Base-by-base conservation (phyloP, 1,284 basidiomycete species). In the Pseudozyma tsukubaensis region DNA sequence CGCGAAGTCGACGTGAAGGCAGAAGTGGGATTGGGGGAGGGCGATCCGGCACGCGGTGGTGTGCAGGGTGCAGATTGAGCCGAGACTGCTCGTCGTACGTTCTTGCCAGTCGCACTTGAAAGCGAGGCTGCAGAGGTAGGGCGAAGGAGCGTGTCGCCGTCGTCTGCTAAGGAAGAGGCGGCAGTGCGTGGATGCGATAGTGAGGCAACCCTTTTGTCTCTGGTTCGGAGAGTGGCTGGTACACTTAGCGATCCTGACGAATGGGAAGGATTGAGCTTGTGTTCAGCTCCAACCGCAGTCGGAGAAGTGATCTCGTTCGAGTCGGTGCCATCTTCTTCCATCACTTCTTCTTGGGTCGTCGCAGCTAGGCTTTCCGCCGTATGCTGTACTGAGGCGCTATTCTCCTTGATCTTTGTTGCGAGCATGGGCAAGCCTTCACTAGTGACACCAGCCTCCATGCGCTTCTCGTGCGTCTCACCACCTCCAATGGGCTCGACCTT, bases 401-500 rank as follows among this genome's bases (percentile, higher is more conserved):
- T 49, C 45, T 61, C 59, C 43, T 62, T 54, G 47, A 71, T 70
- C 48, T 55, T 50, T 12, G 57, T 56, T 7, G 62, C 56, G 21
- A 77, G 42, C 62, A 74, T 71, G 18, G 72, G 75, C 50, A 77
- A 29, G 0, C 75, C 75, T 32, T 77, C 72, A 0, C 34, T 51
- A 2, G 71, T 75, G 9, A 77, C 48, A 10, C 61, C 67, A 1
- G 49, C 47, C 4, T 67, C 53, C 75, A 77, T 77, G 32, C 39
- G 19, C 37, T 75, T 77, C n/a, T 48, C 60, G 24, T 70, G 68
- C 32, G 49, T 37, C 40, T 56, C 59, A 0, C 76, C 79, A 14
- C 79, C 79, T 3, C 71, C 75, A 13, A 79, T 72, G 7, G 69
- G 68, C 36, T 64, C 67, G 2, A 79, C 75, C 24, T 59, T 62